Percentiles rank a stretch among this genome's conserved stretches.
phyloP scores from a whole-genome alignment of 2,329 filamentous ascomycete species.

The Torrubiella hemipterigena region DNA sequence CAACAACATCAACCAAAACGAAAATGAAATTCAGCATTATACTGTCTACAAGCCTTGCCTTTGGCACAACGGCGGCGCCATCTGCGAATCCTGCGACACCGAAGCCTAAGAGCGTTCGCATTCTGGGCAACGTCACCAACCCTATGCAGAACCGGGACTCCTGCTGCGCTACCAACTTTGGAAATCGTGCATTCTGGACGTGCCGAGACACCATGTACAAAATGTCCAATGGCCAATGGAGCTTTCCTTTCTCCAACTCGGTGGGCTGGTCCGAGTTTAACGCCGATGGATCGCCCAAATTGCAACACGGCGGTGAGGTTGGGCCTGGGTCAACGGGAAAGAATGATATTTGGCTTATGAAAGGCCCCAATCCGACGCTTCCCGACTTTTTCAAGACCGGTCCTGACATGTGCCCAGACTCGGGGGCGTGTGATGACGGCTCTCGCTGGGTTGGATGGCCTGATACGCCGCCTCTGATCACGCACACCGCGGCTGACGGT shows the following conservation, averaged over 20 bases:
- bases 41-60: too few species aligned
- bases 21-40: too few species aligned
- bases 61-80: too few species aligned
- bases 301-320: conserved; percentile 1
- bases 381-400: not conserved
- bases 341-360: conserved; percentile 4
- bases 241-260: conserved; percentile 6
- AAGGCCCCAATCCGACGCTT: not conserved
- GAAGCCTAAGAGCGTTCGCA: too few species aligned
- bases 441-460: conserved; percentile 9
- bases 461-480: conserved; percentile 9
- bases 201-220: conserved; percentile 9
- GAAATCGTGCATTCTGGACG: conserved; percentile 8
- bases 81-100: too few species aligned
- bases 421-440: conserved; percentile 7
- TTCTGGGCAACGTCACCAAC: conserved; percentile 5
- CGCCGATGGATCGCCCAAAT: conserved; percentile 8
- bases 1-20: too few species aligned
- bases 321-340: conserved; percentile 3
- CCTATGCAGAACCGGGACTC: conserved; percentile 9
- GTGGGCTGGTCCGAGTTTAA: conserved; percentile 8
- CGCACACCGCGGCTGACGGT: conserved; percentile 4
- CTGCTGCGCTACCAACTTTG: conserved; percentile 8
- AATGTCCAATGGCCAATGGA: conserved; percentile 2
- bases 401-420: conserved; percentile 2